phyloP scores from a whole-genome alignment of 805 yeast species.

The Kodamaea jinghongensis region DNA sequence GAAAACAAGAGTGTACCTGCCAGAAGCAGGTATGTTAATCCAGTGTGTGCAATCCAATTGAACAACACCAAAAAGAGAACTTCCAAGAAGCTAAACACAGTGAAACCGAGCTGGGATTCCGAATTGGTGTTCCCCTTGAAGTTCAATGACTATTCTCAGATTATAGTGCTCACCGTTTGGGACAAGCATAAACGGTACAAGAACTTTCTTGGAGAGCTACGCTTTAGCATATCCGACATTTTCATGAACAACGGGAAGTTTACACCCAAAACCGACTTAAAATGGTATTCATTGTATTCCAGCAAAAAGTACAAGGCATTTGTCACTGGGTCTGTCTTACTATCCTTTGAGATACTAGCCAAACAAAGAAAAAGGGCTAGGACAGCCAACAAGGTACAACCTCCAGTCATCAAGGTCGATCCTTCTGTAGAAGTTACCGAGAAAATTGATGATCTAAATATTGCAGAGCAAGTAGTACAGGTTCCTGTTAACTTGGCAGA shows the following conservation, averaged over 20 bases:
- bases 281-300: slow-evolving; percentile 47
- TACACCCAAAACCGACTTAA: slow-evolving; percentile 24
- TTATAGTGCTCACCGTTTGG: slow-evolving; percentile 37
- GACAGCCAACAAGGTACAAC: slow-evolving; percentile 1
- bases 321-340: slow-evolving; percentile 47
- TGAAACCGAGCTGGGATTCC: slow-evolving; percentile 42
- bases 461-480: slow-evolving; percentile 7
- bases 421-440: slow-evolving; percentile 3
- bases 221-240: slow-evolving; percentile 29
- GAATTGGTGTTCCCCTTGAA: slow-evolving; percentile 29
- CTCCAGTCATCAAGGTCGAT: slow-evolving; percentile 3
- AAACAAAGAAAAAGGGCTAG: slow-evolving; percentile 12
- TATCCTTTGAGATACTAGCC: slow-evolving; percentile 39
- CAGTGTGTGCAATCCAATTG: slow-evolving; percentile 35
- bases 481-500: slow-evolving; percentile 9
- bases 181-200: slow-evolving; percentile 36
- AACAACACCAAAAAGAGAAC: slow-evolving; percentile 30
- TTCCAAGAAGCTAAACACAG: slow-evolving; percentile 29
- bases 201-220: slow-evolving; percentile 40
- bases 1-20: not conserved
- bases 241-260: slow-evolving; percentile 19
- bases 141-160: slow-evolving; percentile 26
- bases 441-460: not conserved
- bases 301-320: slow-evolving; percentile 37
- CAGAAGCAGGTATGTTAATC: slow-evolving; percentile 24